These are phyloP conservation scores for Paraconiothyrium sp. DNA, from an alignment of 2,329 filamentous ascomycete genomes.

Conservation along the genomic window DNA sequence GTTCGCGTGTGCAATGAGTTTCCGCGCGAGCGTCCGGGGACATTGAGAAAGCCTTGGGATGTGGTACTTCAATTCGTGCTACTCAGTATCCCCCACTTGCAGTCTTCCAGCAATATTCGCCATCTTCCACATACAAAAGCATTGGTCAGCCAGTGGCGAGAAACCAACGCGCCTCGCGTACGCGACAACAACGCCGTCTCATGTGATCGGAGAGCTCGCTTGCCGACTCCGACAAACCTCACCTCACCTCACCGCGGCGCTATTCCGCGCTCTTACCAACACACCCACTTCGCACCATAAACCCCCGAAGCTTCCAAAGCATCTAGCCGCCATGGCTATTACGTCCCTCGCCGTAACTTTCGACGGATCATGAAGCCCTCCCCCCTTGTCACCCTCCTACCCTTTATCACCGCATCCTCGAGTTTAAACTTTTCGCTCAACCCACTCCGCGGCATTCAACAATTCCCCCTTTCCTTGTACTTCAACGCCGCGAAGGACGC, in stretches of 20 bases:
- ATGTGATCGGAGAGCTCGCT: constrained; percentile 17
- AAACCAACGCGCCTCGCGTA: constrained; percentile 8
- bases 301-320: constrained; percentile 11
- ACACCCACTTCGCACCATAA: constrained; percentile 25
- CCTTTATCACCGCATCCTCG: constrained; percentile 14
- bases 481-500: constrained; percentile 13
- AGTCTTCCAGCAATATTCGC: too few species aligned
- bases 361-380: constrained; percentile 28
- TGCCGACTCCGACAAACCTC: constrained; percentile 3
- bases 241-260: constrained; percentile 19
- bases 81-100: too few species aligned
- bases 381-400: constrained; percentile 13
- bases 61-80: too few species aligned
- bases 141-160: too few species aligned
- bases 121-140: too few species aligned
- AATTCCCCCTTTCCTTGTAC: constrained; percentile 36
- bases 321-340: constrained; percentile 7
- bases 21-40: too few species aligned
- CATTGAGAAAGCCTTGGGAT: too few species aligned
- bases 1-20: background rate
- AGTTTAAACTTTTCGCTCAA: constrained; percentile 35
- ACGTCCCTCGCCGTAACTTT: constrained; percentile 7
- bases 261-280: constrained; percentile 32
- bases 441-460: constrained; percentile 36
- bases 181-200: constrained; percentile 17